Conservation (phyloP, 2,329 filamentous ascomycete species). For the Botrytis tulipae region DNA sequence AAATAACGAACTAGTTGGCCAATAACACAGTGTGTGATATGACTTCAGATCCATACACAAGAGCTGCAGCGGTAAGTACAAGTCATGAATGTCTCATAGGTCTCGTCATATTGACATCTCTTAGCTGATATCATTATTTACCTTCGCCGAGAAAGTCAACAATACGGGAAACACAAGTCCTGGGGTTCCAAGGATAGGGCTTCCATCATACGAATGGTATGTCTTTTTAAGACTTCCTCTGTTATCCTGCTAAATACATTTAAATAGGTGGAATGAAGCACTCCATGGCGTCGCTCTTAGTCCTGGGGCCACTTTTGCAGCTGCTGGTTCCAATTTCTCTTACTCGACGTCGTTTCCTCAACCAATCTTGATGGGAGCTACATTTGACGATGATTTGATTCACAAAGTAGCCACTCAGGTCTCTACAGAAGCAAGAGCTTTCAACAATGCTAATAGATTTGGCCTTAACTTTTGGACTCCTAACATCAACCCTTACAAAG, state of each 20-base stretch:
- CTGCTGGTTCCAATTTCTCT: slow-evolving; percentile 49
- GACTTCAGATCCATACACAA: slow-evolving; percentile 20
- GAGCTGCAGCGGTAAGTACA: slow-evolving; percentile 28
- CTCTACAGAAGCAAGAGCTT: slow-evolving; percentile 61
- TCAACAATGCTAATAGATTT: slow-evolving; percentile 57
- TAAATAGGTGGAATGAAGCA: slow-evolving; percentile 52
- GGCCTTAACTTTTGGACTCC: slow-evolving; percentile 63
- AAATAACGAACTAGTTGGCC: slow-evolving; percentile 37
- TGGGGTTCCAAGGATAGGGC: slow-evolving; percentile 28
- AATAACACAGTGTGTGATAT: slow-evolving; percentile 39
- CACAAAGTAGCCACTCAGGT: slow-evolving; percentile 54
- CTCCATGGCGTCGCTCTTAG: slow-evolving; percentile 57
- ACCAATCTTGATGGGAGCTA: slow-evolving; percentile 60
- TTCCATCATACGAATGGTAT: slow-evolving; percentile 51
- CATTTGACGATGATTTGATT: slow-evolving; percentile 63
- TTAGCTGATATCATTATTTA: slow-evolving; percentile 23
- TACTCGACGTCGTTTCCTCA: slow-evolving; percentile 65
- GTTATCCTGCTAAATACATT: background rate
- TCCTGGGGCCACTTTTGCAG: slow-evolving; percentile 53
- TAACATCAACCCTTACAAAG: slow-evolving; percentile 64
- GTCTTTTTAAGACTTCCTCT: background rate
- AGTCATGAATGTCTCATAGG: background rate
- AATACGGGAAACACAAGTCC: slow-evolving; percentile 24
- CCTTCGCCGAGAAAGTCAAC: slow-evolving; percentile 25
- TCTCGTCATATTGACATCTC: background rate